Percentiles rank a stretch among this genome's conserved stretches.
Conservation (phyloP, 2,329 filamentous ascomycete species). For the Rutstroemia sp. region DNA sequence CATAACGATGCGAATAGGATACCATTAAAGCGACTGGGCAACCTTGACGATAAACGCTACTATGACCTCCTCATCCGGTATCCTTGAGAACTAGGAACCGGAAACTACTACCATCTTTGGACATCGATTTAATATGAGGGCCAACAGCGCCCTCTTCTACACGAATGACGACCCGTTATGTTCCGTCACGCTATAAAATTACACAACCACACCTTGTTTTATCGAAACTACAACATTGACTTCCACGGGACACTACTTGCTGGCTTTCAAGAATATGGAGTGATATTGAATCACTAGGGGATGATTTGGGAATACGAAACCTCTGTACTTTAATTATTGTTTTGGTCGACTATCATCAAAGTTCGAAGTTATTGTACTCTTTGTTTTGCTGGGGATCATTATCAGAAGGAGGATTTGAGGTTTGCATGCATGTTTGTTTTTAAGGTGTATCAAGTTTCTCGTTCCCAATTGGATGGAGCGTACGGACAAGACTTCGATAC, state of each 20-base stretch:
- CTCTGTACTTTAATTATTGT: conserved; percentile 9
- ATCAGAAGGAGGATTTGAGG: not conserved
- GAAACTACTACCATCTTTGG: conserved; percentile 8
- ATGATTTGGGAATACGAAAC: conserved; percentile 2
- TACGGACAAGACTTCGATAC: conserved; percentile 1
- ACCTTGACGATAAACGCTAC: conserved; percentile 30
- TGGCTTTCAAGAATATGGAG: conserved; percentile 1
- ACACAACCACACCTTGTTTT: conserved; percentile 2
- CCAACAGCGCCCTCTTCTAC: not conserved
- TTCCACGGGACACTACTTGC: not conserved
- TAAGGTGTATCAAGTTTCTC: not conserved
- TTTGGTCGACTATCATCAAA: not conserved
- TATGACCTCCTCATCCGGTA: conserved; percentile 20
- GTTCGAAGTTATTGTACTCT: conserved; percentile 5
- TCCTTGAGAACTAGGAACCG: conserved; percentile 5
- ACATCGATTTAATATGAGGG: conserved; percentile 8
- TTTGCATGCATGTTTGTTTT: conserved; percentile 7
- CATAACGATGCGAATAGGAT: conserved; percentile 24
- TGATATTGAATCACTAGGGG: not conserved
- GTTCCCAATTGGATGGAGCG: not conserved
- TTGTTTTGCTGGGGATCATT: not conserved
- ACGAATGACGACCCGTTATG: conserved; percentile 9
- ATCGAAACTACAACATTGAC: not conserved
- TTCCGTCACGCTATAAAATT: conserved; percentile 9
- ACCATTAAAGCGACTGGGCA: conserved; percentile 30